A percentile compares a stretch with the other conserved stretches of the same genome.
phyloP scores from a whole-genome alignment of 1,139 yeast species.

The Nadsonia starkeyi-henricii region DNA sequence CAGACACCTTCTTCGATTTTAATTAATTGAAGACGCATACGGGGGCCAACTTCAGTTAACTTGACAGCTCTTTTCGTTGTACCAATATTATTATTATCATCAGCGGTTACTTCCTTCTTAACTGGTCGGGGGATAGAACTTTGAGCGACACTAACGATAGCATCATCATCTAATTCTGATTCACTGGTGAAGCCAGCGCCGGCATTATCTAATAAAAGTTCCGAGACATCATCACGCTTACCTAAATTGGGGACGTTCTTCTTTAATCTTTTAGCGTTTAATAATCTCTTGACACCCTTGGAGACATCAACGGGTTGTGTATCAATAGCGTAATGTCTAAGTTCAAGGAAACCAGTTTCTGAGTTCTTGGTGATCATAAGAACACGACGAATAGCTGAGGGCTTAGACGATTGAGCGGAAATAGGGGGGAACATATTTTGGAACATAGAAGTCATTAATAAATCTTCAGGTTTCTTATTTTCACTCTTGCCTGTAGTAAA shows the following conservation, averaged over 20 bases:
- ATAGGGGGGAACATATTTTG: slow-evolving; percentile 95
- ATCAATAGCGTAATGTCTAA: slow-evolving; percentile 84
- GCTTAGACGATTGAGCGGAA: slow-evolving; percentile 66
- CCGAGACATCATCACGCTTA: slow-evolving; percentile 61
- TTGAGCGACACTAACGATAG: slow-evolving; percentile 62
- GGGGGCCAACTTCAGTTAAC: slow-evolving; percentile 86
- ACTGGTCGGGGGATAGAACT: slow-evolving; percentile 23
- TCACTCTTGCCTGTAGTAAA: slow-evolving; percentile 37
- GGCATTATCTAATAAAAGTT: slow-evolving; percentile 64
- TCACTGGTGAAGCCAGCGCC: slow-evolving; percentile 76
- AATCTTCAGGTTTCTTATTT: slow-evolving; percentile 35
- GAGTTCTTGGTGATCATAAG: slow-evolving; percentile 65
- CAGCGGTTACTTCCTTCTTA: slow-evolving; percentile 7
- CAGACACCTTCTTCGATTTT: slow-evolving; percentile 90
- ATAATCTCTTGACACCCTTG: slow-evolving; percentile 62
- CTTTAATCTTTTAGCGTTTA: slow-evolving; percentile 37
- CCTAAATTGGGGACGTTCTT: slow-evolving; percentile 65
- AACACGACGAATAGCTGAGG: slow-evolving; percentile 67
- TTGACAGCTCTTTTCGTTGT: slow-evolving; percentile 77
- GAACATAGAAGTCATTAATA: slow-evolving; percentile 74
- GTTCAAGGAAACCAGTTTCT: slow-evolving; percentile 57
- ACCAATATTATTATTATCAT: slow-evolving; percentile 15
- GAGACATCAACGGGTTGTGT: slow-evolving; percentile 80
- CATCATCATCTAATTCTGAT: slow-evolving; percentile 85
- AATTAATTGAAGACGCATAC: slow-evolving; percentile 58